These are phyloP conservation scores for Schizosaccharomyces versatilis DNA, from an alignment of 1,139 yeast genomes.

Conservation along the genomic window DNA sequence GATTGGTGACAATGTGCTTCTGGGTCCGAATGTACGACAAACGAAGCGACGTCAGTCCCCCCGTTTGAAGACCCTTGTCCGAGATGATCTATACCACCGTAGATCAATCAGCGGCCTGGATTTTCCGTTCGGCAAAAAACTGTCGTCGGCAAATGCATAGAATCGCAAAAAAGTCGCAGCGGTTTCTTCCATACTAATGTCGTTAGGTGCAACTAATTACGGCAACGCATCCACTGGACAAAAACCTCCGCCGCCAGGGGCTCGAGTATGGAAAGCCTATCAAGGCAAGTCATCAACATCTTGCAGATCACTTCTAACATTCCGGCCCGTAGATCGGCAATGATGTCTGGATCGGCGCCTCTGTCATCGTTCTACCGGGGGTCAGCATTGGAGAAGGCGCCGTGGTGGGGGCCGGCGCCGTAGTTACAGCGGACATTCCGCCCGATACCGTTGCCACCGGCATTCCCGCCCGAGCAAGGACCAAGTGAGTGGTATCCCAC, in stretches of 20 bases:
- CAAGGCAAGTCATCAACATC: conserved; percentile 11
- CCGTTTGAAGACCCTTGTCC: conserved; percentile 13
- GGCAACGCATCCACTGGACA: conserved; percentile 42
- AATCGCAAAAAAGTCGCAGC: not conserved
- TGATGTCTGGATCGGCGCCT: conserved; percentile 46
- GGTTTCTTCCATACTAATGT: not conserved
- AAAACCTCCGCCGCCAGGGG: conserved; percentile 24
- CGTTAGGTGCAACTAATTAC: not conserved
- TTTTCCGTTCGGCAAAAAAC: no score
- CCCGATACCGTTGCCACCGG: not conserved
- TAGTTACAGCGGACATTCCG: conserved; percentile 22
- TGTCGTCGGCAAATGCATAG: no score
- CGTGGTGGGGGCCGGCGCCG: conserved; percentile 48
- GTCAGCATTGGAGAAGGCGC: conserved; percentile 41
- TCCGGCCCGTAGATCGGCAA: conserved; percentile 26
- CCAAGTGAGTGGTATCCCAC: not conserved
- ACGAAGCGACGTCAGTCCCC: no score
- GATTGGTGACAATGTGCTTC: conserved; percentile 37
- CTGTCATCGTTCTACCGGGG: conserved; percentile 36
- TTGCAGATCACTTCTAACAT: not conserved
- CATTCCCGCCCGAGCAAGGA: not conserved
- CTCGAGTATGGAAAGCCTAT: conserved; percentile 37
- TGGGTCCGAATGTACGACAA: conserved; percentile 43
- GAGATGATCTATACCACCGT: conserved; percentile 17
- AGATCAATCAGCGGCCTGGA: no score